Percentiles rank a stretch among this genome's conserved stretches.
These are phyloP conservation scores for Rubroboletus satanas DNA, from an alignment of 768 basidiomycete species.

Conservation along the genomic window DNA sequence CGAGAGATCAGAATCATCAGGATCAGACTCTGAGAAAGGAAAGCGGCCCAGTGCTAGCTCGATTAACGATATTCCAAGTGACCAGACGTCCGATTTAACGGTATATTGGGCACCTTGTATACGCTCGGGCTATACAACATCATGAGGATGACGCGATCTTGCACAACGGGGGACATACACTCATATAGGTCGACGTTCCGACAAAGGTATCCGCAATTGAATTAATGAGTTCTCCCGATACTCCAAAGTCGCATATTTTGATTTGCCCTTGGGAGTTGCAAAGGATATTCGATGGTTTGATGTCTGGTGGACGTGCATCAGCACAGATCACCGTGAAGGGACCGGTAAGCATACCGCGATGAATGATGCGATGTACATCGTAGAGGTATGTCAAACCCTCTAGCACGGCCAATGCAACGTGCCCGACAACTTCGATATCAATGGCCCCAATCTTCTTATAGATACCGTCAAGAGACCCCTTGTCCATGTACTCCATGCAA, in stretches of 20 bases:
- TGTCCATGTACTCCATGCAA: conserved; percentile 97
- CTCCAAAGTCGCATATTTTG: conserved; percentile 99
- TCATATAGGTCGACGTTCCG: conserved; percentile 99
- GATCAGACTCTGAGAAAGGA: conserved; percentile 84
- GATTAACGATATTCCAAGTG: conserved; percentile 92
- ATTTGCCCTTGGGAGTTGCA: conserved; percentile 93
- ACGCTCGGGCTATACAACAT: conserved; percentile 77
- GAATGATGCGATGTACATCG: conserved; percentile 96
- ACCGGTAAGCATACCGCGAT: conserved; percentile 70
- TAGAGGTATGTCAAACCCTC: conserved; percentile 96
- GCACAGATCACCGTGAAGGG: background rate
- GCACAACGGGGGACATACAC: conserved; percentile 53
- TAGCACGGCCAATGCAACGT: conserved; percentile 92
- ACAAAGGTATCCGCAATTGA: conserved; percentile 99
- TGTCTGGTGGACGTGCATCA: conserved; percentile 55
- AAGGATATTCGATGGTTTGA: conserved; percentile 98
- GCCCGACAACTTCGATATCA: conserved; percentile 86
- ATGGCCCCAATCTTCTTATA: conserved; percentile 96
- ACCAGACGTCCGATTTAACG: conserved; percentile 99
- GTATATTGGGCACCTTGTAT: conserved; percentile 98
- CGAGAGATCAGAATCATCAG: conserved; percentile 72
- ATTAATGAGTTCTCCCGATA: conserved; percentile 97
- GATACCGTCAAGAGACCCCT: conserved; percentile 89
- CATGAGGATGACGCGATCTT: conserved; percentile 13
- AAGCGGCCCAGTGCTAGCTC: conserved; percentile 96